These are phyloP conservation scores for Ilex asprella DNA, from an alignment of 257 asterid species.

Conservation along the genomic window DNA sequence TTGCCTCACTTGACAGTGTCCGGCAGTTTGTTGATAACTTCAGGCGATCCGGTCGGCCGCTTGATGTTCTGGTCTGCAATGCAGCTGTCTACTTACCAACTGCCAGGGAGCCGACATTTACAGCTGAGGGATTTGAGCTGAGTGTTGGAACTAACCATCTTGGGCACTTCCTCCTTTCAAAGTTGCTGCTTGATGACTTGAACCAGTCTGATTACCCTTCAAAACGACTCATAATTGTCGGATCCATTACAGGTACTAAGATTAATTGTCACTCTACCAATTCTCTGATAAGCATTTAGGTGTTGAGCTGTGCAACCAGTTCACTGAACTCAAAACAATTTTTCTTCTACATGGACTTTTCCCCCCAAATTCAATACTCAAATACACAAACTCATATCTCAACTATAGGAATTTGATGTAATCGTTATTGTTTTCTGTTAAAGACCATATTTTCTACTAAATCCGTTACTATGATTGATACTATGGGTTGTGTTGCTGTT, in stretches of 20 bases:
- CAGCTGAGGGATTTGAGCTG: slow-evolving; percentile 87
- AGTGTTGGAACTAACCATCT: slow-evolving; percentile 90
- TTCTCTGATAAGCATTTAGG: no score
- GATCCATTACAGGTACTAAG: slow-evolving; percentile 77
- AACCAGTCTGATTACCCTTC: slow-evolving; percentile 73
- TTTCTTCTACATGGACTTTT: no score
- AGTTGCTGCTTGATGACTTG: slow-evolving; percentile 79
- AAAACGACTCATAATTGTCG: slow-evolving; percentile 83
- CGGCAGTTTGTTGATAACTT: slow-evolving; percentile 74
- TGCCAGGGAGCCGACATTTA: slow-evolving; percentile 68
- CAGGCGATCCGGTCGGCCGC: slow-evolving; percentile 47
- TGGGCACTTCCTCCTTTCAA: slow-evolving; percentile 81
- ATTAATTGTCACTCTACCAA: background rate
- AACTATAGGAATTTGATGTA: no score
- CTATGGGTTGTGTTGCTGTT: background rate
- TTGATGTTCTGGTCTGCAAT: slow-evolving; percentile 81
- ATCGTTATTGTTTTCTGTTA: no score
- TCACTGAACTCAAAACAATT: no score
- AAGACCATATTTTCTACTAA: background rate
- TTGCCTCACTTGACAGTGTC: slow-evolving; percentile 78
- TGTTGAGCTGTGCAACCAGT: no score
- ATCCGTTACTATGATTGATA: background rate
- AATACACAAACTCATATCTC: no score
- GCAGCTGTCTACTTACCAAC: slow-evolving; percentile 88
- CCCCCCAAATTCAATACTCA: no score